Percentiles rank a stretch among this genome's conserved stretches.
Conservation (phyloP, 2,329 filamentous ascomycete species). For the Elsinoe australis region DNA sequence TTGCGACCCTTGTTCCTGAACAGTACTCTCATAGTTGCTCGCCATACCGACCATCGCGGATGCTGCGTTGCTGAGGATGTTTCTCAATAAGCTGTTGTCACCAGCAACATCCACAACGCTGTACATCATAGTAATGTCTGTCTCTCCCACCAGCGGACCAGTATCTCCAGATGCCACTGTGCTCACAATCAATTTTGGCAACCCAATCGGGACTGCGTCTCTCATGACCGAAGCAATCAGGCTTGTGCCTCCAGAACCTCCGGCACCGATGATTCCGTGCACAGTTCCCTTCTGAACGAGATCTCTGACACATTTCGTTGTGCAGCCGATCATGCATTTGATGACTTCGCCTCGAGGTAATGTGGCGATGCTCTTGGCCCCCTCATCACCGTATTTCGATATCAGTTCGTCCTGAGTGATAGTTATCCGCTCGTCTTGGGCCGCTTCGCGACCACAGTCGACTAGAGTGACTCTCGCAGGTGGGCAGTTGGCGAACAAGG, state of each 20-base stretch:
- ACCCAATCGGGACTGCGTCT: slow-evolving; percentile 52
- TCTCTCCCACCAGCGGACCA: slow-evolving; percentile 56
- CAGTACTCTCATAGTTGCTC: slow-evolving; percentile 32
- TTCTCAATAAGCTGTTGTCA: slow-evolving; percentile 51
- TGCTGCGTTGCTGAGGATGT: slow-evolving; percentile 56
- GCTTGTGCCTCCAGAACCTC: slow-evolving; percentile 57
- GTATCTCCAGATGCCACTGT: slow-evolving; percentile 63
- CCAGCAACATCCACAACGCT: slow-evolving; percentile 65
- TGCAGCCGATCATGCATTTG: slow-evolving; percentile 46
- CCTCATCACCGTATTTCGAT: slow-evolving; percentile 24
- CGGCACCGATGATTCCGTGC: slow-evolving; percentile 50
- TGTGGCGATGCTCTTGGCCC: slow-evolving; percentile 27
- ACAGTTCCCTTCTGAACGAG: slow-evolving; percentile 50
- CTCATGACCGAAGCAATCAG: slow-evolving; percentile 56
- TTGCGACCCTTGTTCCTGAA: slow-evolving; percentile 10
- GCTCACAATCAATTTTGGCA: slow-evolving; percentile 63
- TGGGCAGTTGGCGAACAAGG: slow-evolving; percentile 6
- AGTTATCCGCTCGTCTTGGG: slow-evolving; percentile 41
- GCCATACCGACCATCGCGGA: slow-evolving; percentile 55
- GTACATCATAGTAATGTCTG: slow-evolving; percentile 63
- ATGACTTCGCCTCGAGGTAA: slow-evolving; percentile 51
- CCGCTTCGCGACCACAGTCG: slow-evolving; percentile 47
- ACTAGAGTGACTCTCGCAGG: slow-evolving; percentile 40
- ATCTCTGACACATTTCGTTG: slow-evolving; percentile 36
- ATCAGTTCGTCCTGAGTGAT: slow-evolving; percentile 41